Percentiles rank a stretch among this genome's conserved stretches.
Evolutionary conservation across 257 asterid genomes (phyloP).

Genomic region (Rubia yunnanensis): DNA sequence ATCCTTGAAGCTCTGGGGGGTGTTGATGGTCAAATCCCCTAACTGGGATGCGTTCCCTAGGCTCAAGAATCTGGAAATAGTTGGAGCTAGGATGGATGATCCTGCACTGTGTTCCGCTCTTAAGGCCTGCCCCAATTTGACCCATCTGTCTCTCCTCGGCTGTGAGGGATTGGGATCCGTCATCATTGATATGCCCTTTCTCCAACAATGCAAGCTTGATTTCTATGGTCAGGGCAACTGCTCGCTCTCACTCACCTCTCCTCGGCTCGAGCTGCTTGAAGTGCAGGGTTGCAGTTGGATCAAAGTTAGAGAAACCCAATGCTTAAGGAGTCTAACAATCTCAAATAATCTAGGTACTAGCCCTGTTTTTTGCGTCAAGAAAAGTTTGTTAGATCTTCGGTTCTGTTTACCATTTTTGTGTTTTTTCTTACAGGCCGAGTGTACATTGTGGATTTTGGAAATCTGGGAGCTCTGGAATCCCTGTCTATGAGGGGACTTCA

Average conservation of each 20-base stretch:
- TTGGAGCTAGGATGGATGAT: conserved; percentile 83
- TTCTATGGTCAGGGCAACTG: conserved; percentile 72
- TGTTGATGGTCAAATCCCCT: conserved; percentile 60
- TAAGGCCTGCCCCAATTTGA: conserved; percentile 66
- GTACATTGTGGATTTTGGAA: conserved; percentile 62
- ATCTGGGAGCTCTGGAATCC: conserved; percentile 60
- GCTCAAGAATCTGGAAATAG: conserved; percentile 82
- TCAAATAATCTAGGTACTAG: conserved; percentile 67
- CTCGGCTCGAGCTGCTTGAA: conserved; percentile 56
- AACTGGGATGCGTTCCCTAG: conserved; percentile 67
- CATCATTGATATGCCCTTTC: conserved; percentile 47
- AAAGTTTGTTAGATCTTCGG: neutral
- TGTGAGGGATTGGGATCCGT: conserved; percentile 72
- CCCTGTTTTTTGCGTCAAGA: neutral
- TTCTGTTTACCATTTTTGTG: neutral
- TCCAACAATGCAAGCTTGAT: conserved; percentile 71
- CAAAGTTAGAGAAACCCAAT: conserved; percentile 48
- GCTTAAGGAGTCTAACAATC: conserved; percentile 55
- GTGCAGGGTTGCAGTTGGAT: conserved; percentile 89
- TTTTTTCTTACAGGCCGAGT: conserved; percentile 48
- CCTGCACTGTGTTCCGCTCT: conserved; percentile 49
- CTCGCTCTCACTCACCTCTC: conserved; percentile 44
- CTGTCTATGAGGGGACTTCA: conserved; percentile 78
- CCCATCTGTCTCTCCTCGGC: conserved; percentile 66
- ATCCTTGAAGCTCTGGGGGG: conserved; percentile 90